Base-by-base conservation (phyloP, 768 basidiomycete genomes). In the Tylopilus sp. region DNA sequence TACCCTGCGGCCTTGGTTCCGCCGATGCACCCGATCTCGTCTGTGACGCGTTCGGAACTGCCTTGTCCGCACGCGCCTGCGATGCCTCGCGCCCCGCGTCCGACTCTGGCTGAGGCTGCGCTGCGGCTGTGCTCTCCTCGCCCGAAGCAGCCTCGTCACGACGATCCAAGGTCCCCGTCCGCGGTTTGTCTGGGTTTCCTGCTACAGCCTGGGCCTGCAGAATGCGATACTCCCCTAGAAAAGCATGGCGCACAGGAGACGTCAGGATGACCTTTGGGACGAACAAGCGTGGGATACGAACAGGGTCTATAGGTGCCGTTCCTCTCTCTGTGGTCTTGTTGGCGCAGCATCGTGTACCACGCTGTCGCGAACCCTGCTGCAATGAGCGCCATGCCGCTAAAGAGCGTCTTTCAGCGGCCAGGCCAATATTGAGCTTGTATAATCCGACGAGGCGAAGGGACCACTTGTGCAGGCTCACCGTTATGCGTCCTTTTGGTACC, bases 211-310 rank as follows among this genome's bases (percentile, higher is more conserved):
- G 63, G 1, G 60, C 67, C 38, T 65, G 61, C 13, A 58, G 21
- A 30, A 71, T 59, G 16, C 69, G 68, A 42, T 58, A 51, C 54
- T 70, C 61, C 67, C 65, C 68, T 59, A 14, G 10, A 2, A 16
- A 16, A 29, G 17, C 13, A 26, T 4, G 8, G 5, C 14, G 14
- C 6, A 1, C 9, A 10, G 3, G 4, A n/a, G n/a, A n/a, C n/a
- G 24, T 48, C 37, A 28, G 29, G 16, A 26, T 30, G 2, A 22
- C 24, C 10, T 5, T 40, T 30, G 29, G 6, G 9, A n/a, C 12
- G 14, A 16, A n/a, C 13, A 13, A 17, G 43, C n/a, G n/a, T n/a
- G 24, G 25, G 40, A 21, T 30, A 55, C 57, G 47, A 17, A 69
- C 65, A 65, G n/a, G 62, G 42, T 16, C 56, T 2, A 12, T 63